These are phyloP conservation scores for Intubia oerlemansii DNA, from an alignment of 2,329 filamentous ascomycete genomes.

Conservation along the genomic window DNA sequence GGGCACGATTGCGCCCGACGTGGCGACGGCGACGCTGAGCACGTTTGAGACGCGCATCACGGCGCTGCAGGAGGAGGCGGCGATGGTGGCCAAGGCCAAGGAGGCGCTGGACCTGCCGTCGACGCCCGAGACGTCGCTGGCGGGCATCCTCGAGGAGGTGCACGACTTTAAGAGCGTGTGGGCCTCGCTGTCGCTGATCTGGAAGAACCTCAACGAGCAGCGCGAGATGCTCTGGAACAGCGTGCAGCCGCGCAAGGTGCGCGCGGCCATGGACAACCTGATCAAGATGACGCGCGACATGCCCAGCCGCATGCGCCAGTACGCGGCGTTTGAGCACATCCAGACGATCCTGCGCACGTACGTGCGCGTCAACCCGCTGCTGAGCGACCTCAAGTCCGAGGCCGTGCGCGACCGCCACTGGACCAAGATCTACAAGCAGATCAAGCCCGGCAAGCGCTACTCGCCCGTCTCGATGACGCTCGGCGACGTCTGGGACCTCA, in stretches of 20 bases:
- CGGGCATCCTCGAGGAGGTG: conserved; percentile 81
- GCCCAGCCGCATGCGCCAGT: conserved; percentile 97
- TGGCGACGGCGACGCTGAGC: conserved; percentile 63
- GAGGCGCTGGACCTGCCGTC: conserved; percentile 83
- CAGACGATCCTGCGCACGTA: conserved; percentile 76
- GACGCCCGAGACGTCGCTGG: conserved; percentile 58
- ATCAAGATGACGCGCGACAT: conserved; percentile 99
- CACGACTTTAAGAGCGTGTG: conserved; percentile 98
- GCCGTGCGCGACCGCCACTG: conserved; percentile 92
- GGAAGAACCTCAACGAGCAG: conserved; percentile 87
- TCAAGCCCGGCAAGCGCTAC: conserved; percentile 84
- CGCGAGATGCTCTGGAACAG: conserved; percentile 87
- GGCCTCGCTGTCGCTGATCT: conserved; percentile 87
- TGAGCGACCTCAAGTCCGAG: conserved; percentile 86
- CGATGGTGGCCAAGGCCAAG: conserved; percentile 91
- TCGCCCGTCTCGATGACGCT: conserved; percentile 86
- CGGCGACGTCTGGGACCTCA: conserved; percentile 97
- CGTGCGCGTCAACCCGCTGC: conserved; percentile 72
- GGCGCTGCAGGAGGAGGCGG: conserved; percentile 64
- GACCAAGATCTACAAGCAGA: conserved; percentile 91
- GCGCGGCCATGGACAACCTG: conserved; percentile 69
- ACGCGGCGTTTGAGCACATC: conserved; percentile 98
- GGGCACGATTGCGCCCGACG: conserved; percentile 74
- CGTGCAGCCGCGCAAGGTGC: conserved; percentile 82
- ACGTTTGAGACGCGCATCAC: conserved; percentile 73